Base-by-base conservation (phyloP, 148 eudicot species). In the Hydrangea macrophylla region DNA sequence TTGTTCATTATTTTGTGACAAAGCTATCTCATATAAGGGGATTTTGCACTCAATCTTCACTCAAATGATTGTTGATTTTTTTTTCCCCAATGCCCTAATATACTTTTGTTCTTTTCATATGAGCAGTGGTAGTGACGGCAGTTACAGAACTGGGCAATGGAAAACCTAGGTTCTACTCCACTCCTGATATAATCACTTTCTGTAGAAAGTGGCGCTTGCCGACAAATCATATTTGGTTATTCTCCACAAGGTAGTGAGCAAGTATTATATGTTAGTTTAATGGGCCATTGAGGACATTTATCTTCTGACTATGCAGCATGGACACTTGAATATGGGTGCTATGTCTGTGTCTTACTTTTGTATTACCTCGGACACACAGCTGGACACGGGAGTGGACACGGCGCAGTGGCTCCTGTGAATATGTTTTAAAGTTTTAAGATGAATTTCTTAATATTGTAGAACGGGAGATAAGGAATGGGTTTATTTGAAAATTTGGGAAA, bases 151-250 rank as follows among this genome's bases (percentile, higher is more conserved):
- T 90, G 82, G 97, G 91, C 60, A 22, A 61, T 45, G 91, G 93
- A 67, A 94, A 89, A 73, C 99, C 99, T 54, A 84, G 78, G 73
- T 94, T 94, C 78, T 94, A 88, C 74, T 90, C 99, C 73, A 94
- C 99, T 54, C 93, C 99, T 40, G 99, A 88, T 50, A 68, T 94
- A 57, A 87, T 90, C 17, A 87, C 90, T 33, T 94, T 94, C 71
- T 94, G 99, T 71, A 83, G 92, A 78, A 82, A 87, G 66, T 94
- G 99, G 99, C 84, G 92, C 39, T 83, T 94, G 26, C 99, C 97
- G 30, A 90, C 97, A 65, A 94, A 94, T 75, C 91, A 94, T 75
- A 80, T 94, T 64, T 94, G 99, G 99, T 69, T 94, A 79, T 91
- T 94, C 70, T 94, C 96, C 62, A 88, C 99, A 68, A 88, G 97